Base-by-base conservation (phyloP, 257 asterid genomes). In the Solanum chilense region DNA sequence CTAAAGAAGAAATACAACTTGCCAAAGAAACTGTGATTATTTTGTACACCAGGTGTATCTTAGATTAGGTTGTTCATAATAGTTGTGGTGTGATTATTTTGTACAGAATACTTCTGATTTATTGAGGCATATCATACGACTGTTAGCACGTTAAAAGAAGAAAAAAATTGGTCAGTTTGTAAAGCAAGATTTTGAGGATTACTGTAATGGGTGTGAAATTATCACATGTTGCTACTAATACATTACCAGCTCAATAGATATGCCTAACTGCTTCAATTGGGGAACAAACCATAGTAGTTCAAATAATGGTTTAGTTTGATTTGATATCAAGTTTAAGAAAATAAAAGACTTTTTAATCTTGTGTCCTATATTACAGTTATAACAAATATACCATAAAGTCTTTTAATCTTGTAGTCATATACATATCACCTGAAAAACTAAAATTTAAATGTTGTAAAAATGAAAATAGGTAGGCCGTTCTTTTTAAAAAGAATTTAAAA, bases 1-100 rank as follows among this genome's bases (percentile, higher is more conserved):
- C 91, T 95, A 77, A 96, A 94, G 92, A 95, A 90, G 90, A 88
- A 90, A 15, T 94, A 90, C 80, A 93, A 91, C 87, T 86, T 96
- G 27, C 98, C 98, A 1, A 94, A 93, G 92, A 93, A 88, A 87
- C 86, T 91, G 44, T 91, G 62, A 69, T 56, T 13, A 71, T 25
- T 78, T 25, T 37, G 39, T 85, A 47, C 71, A 45, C 15, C 64
- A 56, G 33, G 45, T 47, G 44, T 27, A 85, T 58, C 45, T 39
- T 70, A 29, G 42, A 45, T 70, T 76, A 25, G 75, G 60, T 60
- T 70, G 66, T 70, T 69, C 80, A 27, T 70, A 71, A 9, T 56
- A 70, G 87, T 83, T 13, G 71, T 60, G 20, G 37, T 49, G 27
- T 85, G 70, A 68, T 85, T 49, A 73, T 69, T 58, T 69, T 85